These are phyloP conservation scores for Candida manassasensis DNA, from an alignment of 805 yeast species.

Conservation along the genomic window DNA sequence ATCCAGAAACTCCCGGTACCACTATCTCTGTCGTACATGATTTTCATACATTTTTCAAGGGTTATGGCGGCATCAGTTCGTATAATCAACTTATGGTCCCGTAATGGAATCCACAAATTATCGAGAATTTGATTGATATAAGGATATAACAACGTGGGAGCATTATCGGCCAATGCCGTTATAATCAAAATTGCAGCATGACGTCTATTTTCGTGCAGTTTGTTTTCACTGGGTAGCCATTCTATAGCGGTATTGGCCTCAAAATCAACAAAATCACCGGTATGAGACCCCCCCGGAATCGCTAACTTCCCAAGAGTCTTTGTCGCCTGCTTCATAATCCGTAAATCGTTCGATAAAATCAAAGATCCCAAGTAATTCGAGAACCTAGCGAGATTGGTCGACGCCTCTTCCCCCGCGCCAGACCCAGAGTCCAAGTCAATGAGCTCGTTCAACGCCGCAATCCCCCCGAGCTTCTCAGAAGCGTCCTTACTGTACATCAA, in stretches of 20 bases:
- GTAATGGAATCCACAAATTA: conserved; percentile 80
- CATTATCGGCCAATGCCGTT: conserved; percentile 76
- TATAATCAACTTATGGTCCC: conserved; percentile 71
- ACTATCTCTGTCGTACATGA: conserved; percentile 74
- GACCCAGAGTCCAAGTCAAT: conserved; percentile 77
- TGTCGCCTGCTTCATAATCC: conserved; percentile 84
- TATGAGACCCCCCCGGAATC: conserved; percentile 80
- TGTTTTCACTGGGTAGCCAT: conserved; percentile 78
- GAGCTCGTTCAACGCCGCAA: conserved; percentile 82
- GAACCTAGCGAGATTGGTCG: conserved; percentile 82
- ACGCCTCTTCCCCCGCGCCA: conserved; percentile 64
- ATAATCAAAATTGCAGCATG: conserved; percentile 88
- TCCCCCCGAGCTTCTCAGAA: conserved; percentile 79
- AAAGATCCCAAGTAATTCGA: conserved; percentile 83
- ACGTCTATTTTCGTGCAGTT: conserved; percentile 71
- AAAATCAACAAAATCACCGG: conserved; percentile 89
- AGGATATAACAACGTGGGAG: conserved; percentile 77
- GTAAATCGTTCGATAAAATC: conserved; percentile 76
- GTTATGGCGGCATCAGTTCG: conserved; percentile 83
- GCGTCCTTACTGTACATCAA: conserved; percentile 71
- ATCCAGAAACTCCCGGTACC: conserved; percentile 73
- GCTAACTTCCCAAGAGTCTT: conserved; percentile 84
- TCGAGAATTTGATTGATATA: conserved; percentile 76
- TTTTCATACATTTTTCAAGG: conserved; percentile 69
- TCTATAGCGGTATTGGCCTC: conserved; percentile 88